phyloP scores from a whole-genome alignment of 345 rosid species.

The Durio zibethinus region DNA sequence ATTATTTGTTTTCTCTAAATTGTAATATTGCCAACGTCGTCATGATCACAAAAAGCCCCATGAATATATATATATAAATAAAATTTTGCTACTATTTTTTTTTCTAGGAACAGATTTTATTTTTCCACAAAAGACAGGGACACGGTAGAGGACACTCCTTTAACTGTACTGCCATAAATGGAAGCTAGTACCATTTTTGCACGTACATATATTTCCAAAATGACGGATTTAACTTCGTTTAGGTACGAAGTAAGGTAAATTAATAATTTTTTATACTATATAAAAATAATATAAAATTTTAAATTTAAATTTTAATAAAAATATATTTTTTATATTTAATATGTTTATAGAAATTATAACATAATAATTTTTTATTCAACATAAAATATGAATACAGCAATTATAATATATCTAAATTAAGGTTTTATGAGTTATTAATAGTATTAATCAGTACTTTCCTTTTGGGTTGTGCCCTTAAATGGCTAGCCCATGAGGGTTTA shows the following conservation, averaged over 20 bases:
- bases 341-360: no score
- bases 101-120: not conserved
- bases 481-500: no score
- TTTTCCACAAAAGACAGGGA: conserved; percentile 10
- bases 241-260: not conserved
- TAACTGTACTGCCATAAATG: conserved; percentile 15
- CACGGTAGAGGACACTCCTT: conserved; percentile 28
- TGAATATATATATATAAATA: not conserved
- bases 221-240: not conserved
- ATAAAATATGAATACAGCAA: no score
- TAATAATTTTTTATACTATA: no score
- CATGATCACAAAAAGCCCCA: conserved; percentile 33
- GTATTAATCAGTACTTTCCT: no score
- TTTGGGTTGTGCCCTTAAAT: no score
- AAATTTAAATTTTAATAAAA: no score
- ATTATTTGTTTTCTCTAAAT: not conserved
- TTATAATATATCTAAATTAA: no score
- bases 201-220: not conserved
- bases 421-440: no score
- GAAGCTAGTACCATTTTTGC: not conserved
- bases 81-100: not conserved
- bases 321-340: no score
- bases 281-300: no score
- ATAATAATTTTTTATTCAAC: no score
- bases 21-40: conserved; percentile 36